Evolutionary conservation across 2,329 filamentous ascomycete species (phyloP).

Genomic region (Diaporthe destruens): DNA sequence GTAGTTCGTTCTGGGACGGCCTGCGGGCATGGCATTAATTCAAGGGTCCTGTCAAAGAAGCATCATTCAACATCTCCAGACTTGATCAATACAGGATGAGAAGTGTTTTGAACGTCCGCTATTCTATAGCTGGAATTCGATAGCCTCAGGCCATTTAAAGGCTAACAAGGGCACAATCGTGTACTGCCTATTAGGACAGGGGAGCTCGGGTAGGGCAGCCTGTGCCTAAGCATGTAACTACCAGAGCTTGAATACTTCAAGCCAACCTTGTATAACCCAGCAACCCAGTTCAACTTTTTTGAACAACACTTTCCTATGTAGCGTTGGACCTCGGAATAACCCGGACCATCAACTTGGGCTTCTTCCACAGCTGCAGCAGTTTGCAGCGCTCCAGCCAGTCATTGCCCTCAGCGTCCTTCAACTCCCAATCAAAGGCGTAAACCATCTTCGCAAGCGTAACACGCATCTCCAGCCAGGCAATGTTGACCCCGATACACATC

Average conservation of each 20-base stretch:
- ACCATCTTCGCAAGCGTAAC: conserved; percentile 47
- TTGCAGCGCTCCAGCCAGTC: conserved; percentile 45
- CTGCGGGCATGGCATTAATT: conserved; percentile 57
- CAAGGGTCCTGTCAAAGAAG: conserved; percentile 55
- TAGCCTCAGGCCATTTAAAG: too few relatives aligned
- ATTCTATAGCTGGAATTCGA: too few relatives aligned
- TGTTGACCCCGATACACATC: conserved; percentile 46
- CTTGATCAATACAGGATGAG: not conserved
- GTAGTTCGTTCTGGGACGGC: conserved; percentile 62
- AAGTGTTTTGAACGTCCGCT: not conserved
- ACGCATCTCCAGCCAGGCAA: conserved; percentile 48
- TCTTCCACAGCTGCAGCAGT: conserved; percentile 48
- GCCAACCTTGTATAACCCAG: not conserved
- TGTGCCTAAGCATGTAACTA: too few relatives aligned
- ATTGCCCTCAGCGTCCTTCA: conserved; percentile 37
- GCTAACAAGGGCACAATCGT: too few relatives aligned
- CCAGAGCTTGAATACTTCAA: too few relatives aligned
- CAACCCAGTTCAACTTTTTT: not conserved
- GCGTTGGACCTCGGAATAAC: not conserved
- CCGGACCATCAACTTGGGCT: conserved; percentile 45
- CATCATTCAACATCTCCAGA: not conserved
- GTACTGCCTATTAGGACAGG: too few relatives aligned
- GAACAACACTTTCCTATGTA: not conserved
- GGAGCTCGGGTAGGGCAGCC: too few relatives aligned
- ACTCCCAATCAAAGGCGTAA: conserved; percentile 44